Evolutionary conservation across 2,329 filamentous ascomycete genomes (phyloP), one percentile per base, ranked within the genome.

Genomic region (Monosporascus ibericus): DNA sequence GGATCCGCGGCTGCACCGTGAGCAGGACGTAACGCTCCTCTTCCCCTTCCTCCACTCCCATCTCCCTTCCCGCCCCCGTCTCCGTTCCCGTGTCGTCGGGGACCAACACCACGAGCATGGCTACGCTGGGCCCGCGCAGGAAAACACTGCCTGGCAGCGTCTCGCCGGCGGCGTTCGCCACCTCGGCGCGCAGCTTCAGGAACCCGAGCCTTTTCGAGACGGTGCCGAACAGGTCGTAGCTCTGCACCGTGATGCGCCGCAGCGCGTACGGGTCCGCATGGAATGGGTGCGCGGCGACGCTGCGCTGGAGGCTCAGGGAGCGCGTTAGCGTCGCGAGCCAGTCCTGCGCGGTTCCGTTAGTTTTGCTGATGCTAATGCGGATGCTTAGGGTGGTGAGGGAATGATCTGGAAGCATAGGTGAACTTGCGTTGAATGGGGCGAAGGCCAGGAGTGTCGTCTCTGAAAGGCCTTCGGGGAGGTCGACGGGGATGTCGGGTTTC

Each of bases 121-220:
- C 81, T 44, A 85, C 81, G 60, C 75, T 79, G n/a, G 80, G 75
- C 0, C 82, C 82, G 38, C 82, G 76, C 2, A 86, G 71, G 54
- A 86, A 79, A 0, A 81, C 71, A 2, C 70, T 70, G 5, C 78
- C 80, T 0, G 82, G 80, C 0, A 86, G 71, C 1, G 59, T 64
- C 57, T 81, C 77, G 51, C 74, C 75, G 0, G 68, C 67, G 1
- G 57, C 52, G 58, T 81, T 84, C 53, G 68, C 65, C 1, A 85
- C 70, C 2, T 66, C 59, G 6, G 80, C 75, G 3, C 66, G 68
- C 38, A 84, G 64, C 56, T 84, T 85, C 22, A 85, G 61, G 63
- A 85, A 85, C 44, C 81, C 81, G 15, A 85, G 63, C 30, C 30
- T 34, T 14, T 14, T 34, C 11, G 30, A 5, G 2, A 73, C 70